Conservation (phyloP, 805 yeast species). For the Teunomyces aglyptinius region DNA sequence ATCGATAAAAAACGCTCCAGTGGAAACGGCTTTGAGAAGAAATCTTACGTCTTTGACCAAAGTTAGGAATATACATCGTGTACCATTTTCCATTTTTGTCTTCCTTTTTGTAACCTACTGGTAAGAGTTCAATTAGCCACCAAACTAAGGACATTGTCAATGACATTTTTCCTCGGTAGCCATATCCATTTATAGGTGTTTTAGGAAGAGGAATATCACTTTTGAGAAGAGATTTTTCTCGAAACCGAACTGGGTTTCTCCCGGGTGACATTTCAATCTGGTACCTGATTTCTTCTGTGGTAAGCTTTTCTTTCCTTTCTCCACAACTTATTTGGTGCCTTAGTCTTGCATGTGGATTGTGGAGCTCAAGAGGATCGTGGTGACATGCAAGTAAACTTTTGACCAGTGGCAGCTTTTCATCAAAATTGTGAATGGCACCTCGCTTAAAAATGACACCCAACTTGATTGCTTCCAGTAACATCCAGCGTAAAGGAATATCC, state of each 20-base stretch:
- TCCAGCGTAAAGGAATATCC: slow-evolving; percentile 59
- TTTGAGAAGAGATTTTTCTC: not conserved
- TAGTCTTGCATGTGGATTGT: not conserved
- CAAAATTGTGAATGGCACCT: slow-evolving; percentile 40
- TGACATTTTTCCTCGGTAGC: slow-evolving; percentile 37
- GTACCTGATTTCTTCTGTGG: slow-evolving; percentile 4
- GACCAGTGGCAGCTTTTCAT: slow-evolving; percentile 34
- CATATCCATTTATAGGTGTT: slow-evolving; percentile 25
- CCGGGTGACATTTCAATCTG: slow-evolving; percentile 7
- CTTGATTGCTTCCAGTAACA: slow-evolving; percentile 51
- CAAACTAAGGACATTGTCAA: slow-evolving; percentile 37
- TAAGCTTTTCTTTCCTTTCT: slow-evolving; percentile 1
- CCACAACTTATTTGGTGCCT: not conserved
- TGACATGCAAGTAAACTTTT: slow-evolving; percentile 46
- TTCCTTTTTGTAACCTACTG: slow-evolving; percentile 53
- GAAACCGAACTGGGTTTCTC: not conserved
- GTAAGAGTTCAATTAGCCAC: slow-evolving; percentile 66
- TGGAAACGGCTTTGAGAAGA: slow-evolving; percentile 51
- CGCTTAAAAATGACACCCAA: slow-evolving; percentile 49
- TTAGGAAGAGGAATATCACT: not conserved
- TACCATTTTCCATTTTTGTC: slow-evolving; percentile 50
- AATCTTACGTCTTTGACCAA: slow-evolving; percentile 51
- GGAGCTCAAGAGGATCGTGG: slow-evolving; percentile 48
- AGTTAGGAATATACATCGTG: slow-evolving; percentile 50
- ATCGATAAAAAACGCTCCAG: slow-evolving; percentile 64